phyloP scores from a whole-genome alignment of 805 yeast genomes.

The Monosporozyma servazzii region DNA sequence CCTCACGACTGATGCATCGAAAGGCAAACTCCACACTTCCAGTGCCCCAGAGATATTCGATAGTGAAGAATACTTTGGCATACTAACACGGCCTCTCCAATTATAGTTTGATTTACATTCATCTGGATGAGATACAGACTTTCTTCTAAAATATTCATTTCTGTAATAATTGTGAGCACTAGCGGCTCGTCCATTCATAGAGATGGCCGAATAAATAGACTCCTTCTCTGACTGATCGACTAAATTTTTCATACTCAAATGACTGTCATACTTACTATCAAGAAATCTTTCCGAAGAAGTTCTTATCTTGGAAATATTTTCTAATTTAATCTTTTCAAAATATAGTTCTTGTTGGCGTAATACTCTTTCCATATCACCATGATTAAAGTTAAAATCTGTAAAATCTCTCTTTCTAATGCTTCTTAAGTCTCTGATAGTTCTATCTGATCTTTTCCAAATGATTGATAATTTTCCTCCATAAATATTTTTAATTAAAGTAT shows the following conservation, averaged over 20 bases:
- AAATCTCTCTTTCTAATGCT: conserved; percentile 11
- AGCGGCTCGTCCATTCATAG: background rate
- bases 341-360: conserved; percentile 10
- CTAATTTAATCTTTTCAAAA: conserved; percentile 6
- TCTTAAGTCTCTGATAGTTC: conserved; percentile 23
- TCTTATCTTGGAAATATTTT: background rate
- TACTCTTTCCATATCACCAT: conserved; percentile 20
- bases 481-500: conserved; percentile 21
- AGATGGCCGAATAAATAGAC: background rate
- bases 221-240: background rate
- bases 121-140: conserved; percentile 16
- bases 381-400: conserved; percentile 10
- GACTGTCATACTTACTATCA: background rate
- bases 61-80: conserved; percentile 16
- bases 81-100: background rate
- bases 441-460: conserved; percentile 46
- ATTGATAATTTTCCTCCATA: conserved; percentile 32
- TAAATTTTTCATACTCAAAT: background rate
- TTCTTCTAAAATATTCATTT: conserved; percentile 21
- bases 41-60: conserved; percentile 21
- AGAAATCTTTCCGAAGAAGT: background rate
- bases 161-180: conserved; percentile 8
- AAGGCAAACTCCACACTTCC: conserved; percentile 25
- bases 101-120: background rate
- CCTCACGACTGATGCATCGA: conserved; percentile 24